Evolutionary conservation across 352 stramenopile genomes (phyloP), one percentile per base, ranked within the genome.

Genomic region (Sclerospora graminicola): DNA sequence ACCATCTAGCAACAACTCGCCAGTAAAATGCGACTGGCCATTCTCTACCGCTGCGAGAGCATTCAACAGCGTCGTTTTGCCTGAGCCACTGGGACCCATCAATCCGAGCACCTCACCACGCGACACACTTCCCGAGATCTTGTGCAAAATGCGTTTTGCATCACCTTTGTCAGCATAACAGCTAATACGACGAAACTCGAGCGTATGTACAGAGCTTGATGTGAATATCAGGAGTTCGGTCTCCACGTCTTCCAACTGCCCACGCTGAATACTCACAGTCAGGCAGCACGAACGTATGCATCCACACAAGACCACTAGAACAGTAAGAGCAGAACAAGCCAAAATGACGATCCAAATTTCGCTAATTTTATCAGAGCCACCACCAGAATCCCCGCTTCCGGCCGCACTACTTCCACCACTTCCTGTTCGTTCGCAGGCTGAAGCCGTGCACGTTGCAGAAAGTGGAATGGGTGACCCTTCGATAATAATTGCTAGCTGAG

Each of bases 51-150:
- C 71, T 1, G 78, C 76, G 0, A 93, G 54, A 2, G 72, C 78
- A 55, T 89, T 93, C 24, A 90, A 30, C 19, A 93, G 41, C 41
- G 74, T 93, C 28, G 82, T 93, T 48, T 93, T 93, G 18, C 82
- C 82, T 0, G 78, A 86, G 9, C 82, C 82, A 33, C 71, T 87
- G 0, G 82, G 82, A 2, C 82, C 82, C 21, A 93, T 41, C 15
- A 93, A 50, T 0, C 73, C 78, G 4, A 90, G 49, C 19, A 90
- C 72, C 37, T 82, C 56, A 29, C 78, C 78, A 8, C 70, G 69
- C 15, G 60, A 53, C 0, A 75, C 69, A 14, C 46, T 58, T 0
- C 75, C 78, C 0, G 66, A 83, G 20, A 90, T 57, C 14, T 76
- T 63, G 45, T 82, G 59, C 13, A 90, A 42, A 37, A 90, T 83